Percentiles rank a stretch among this genome's conserved stretches.
Evolutionary conservation across 192 early-diverging fungal species (phyloP).

Genomic region (Dimargaris xerosporica): DNA sequence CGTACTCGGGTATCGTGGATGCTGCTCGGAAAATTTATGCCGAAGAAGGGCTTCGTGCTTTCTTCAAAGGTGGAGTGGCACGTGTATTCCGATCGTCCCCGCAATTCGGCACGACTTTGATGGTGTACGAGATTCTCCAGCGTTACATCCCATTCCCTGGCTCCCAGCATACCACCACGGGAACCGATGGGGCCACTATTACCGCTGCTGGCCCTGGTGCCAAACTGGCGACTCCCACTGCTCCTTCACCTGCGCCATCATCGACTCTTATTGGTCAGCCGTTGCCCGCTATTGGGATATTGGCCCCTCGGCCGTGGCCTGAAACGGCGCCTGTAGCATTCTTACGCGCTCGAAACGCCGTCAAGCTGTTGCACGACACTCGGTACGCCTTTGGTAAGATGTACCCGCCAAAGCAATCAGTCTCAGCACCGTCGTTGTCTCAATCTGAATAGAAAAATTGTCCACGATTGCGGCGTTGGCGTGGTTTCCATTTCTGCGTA

Average conservation of each 20-base stretch:
- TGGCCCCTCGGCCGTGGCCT: background rate
- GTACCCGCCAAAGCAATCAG: too few relatives aligned
- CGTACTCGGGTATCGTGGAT: slow-evolving; percentile 72
- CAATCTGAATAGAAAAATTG: too few relatives aligned
- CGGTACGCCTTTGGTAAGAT: background rate
- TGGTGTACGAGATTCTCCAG: slow-evolving; percentile 82
- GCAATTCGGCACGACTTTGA: slow-evolving; percentile 93
- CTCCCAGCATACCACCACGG: background rate
- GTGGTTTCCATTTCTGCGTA: too few relatives aligned
- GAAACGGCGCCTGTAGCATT: slow-evolving; percentile 3
- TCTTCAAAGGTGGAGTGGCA: slow-evolving; percentile 93
- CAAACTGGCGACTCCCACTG: background rate
- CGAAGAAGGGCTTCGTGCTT: slow-evolving; percentile 87
- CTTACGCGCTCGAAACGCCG: slow-evolving; percentile 1
- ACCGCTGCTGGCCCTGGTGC: too few relatives aligned
- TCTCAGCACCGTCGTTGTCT: too few relatives aligned
- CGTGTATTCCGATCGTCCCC: slow-evolving; percentile 89
- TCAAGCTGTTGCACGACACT: slow-evolving; percentile 1
- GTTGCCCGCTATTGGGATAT: background rate
- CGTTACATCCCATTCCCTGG: slow-evolving; percentile 38
- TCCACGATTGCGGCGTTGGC: too few relatives aligned
- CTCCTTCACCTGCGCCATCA: background rate
- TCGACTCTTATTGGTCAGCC: background rate
- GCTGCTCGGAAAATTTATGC: slow-evolving; percentile 70
- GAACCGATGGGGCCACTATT: background rate